Base-by-base conservation (phyloP, 192 early-diverging fungal species). In the Podila horticola region DNA sequence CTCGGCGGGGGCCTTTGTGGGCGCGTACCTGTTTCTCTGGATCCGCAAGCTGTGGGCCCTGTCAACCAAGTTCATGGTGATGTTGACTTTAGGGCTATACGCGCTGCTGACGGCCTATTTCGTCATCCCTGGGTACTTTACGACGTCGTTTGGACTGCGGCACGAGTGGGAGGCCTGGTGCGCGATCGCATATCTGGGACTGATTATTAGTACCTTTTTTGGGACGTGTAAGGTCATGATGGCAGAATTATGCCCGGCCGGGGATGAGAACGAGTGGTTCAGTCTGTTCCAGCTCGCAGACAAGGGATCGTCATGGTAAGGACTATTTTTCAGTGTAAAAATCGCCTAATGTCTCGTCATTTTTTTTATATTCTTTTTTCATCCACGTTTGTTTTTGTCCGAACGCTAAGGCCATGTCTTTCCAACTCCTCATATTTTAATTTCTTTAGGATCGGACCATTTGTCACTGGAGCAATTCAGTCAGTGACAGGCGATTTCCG, bases 381-480 rank as follows among this genome's bases (percentile, higher is more conserved):
- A n/a, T n/a, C n/a, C n/a, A n/a, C n/a, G n/a, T n/a, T n/a, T n/a
- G 20, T 30, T 51, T 51, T 51, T 15, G 11, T 22, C 12, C 34
- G 3, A 34, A 64, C 22, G 7, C 13, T 9, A n/a, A 36, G 4
- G 6, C 5, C 9, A 45, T 29, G 30, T 4, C 41, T 45, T 45
- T 45, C 41, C 3, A 45, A 12, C 4, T 60, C 31, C 31, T 26
- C 4, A 50, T n/a, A 13, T 28, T 36, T 10, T 0, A 38, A 15
- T 51, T 26, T 38, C 17, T 20, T 20, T 66, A 81, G 77, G 88
- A 85, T 94, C 13, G 93, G 93, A 1, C 92, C 93, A 9, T 84
- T 94, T 58, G 84, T 93, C 28, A 91, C 91, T n/a, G 92, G 85
- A 17, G 88, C 86, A 26, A 93, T 94, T 62, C 83, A 83, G 8